Evolutionary conservation across 306 rosid species (phyloP), one percentile per base, ranked within the genome.

Genomic region (Prunus mume): DNA sequence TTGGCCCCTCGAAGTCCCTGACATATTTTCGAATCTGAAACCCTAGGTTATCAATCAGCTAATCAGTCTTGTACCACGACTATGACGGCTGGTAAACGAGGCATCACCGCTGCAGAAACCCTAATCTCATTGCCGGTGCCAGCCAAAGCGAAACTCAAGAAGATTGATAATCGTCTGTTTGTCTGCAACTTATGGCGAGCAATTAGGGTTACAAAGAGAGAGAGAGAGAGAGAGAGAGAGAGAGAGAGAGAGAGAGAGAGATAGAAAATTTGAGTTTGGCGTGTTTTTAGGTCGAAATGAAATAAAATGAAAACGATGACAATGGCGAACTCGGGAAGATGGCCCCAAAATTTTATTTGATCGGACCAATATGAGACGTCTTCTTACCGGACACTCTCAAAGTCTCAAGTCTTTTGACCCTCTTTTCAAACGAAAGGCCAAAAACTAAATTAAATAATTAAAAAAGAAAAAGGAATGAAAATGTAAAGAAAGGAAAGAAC

Each of bases 1-100:
- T 73, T 92, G 87, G 71, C 81, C 85, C 83, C 92, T 85, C 52
- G 96, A 88, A 86, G 73, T 50, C 76, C 88, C 90, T 4, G 92
- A 83, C 97, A 95, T 95, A 38, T 49, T 74, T 75, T 65, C 3
- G 72, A 43, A 82, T 52, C 76, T 28, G 24, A 88, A 89, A 83
- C 93, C 90, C 93, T 86, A 91, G 75, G 49, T 8, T 68, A 75
- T 47, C 77, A 89, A 74, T 57, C 56, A 51, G 79, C 58, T 3
- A 65, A 54, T 52, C 2, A 62, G 11, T 56, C 68, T 62, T 27
- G 20, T 32, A 76, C 28, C 27, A 6, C 2, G 43, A 38, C 43
- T 38, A 0, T 56, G 62, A 58, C 71, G 32, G 47, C 76, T 72
- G 45, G 78, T 12, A 22, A 22, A 27, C 69, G 52, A 64, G 34